Evolutionary conservation across 2,329 filamentous ascomycete species (phyloP).

Genomic region (Ceratocystiopsis sp.): DNA sequence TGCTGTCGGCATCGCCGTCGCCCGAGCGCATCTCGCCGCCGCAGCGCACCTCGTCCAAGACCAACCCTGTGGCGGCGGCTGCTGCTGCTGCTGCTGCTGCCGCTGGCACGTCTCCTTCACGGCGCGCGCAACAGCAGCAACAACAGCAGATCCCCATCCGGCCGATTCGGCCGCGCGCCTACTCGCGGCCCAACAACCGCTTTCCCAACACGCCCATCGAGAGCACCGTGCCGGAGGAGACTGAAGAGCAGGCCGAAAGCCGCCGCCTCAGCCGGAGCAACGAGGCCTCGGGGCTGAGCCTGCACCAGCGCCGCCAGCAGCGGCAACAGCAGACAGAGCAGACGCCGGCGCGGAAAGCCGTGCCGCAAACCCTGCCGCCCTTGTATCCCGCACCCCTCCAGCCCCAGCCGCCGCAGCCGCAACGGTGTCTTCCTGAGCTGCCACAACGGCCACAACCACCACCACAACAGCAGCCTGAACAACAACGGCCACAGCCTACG

Average conservation of each 20-base stretch:
- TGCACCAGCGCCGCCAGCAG: constrained; percentile 7
- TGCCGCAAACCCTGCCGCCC: not conserved
- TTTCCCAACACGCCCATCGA: constrained; percentile 5
- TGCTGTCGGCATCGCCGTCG: not conserved
- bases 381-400: not conserved
- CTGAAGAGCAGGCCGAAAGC: not conserved
- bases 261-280: not conserved
- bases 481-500: no score
- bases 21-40: not conserved
- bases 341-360: not conserved
- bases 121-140: not conserved
- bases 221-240: constrained; percentile 5
- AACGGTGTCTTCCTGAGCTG: no score
- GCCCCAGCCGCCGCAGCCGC: no score
- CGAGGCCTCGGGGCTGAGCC: not conserved
- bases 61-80: not conserved
- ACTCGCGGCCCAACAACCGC: constrained; percentile 2
- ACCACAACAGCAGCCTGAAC: no score
- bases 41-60: not conserved
- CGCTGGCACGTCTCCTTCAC: not conserved
- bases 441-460: no score
- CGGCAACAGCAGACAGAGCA: constrained; percentile 1
- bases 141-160: not conserved
- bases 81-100: no score
- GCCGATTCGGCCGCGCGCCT: not conserved